Evolutionary conservation across 1,284 basidiomycete species (phyloP), one percentile per base, ranked within the genome.

Genomic region (Pterulicium gracile): DNA sequence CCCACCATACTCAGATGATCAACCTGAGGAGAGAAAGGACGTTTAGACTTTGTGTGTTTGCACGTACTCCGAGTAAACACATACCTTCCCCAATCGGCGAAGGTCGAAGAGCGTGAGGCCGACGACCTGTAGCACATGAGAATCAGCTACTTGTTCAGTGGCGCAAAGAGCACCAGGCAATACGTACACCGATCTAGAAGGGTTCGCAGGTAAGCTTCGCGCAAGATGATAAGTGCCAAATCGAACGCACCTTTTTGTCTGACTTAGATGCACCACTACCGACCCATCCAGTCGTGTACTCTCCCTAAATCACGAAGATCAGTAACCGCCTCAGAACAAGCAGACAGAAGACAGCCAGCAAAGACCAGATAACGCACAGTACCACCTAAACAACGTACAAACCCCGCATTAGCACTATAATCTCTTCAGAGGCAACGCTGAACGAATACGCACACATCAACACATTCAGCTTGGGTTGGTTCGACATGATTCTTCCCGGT

Each of bases 271-370:
- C 85, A n/a, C 90, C 88, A 24, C 81, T 77, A 14, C 80, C 82
- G 3, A 89, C 91, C 82, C 88, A 94, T 60, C 92, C 92, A 45
- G 92, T 95, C 49, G 92, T 95, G 65, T 95, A 94, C 69, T 93
- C 86, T 43, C 87, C 87, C 81, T 84, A 45, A 14, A 49, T 51
- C 27, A 40, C 23, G 46, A 24, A 43, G 13, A 44, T 20, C 34
- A 18, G 20, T 21, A 43, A 27, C 13, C 42, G 24, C 24, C 7
- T 22, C 15, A 46, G 43, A 21, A 14, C 39, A 45, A 17, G 35
- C 20, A 39, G 19, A n/a, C 23, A 21, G 44, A 41, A 17, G 36
- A 24, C 20, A 46, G 24, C 27, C 34, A 17, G 5, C 22, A 43
- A 43, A 21, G 20, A 19, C n/a, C 36, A 22, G 18, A n/a, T 42